Conservation (phyloP, 495 filamentous ascomycete species). For the Immersiella caudata region DNA sequence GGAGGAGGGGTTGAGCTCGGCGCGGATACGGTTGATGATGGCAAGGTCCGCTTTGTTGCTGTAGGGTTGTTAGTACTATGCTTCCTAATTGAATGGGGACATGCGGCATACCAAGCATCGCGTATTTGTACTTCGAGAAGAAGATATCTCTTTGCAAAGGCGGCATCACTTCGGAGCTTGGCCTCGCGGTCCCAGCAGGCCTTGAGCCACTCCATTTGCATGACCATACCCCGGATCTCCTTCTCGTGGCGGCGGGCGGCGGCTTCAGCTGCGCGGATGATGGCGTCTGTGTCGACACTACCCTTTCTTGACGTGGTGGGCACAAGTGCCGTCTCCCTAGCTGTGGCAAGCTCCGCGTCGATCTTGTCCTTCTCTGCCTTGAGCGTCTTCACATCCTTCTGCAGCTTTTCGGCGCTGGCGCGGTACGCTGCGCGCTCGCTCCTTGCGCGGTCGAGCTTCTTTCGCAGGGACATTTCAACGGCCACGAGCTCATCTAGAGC, state of each 20-base stretch:
- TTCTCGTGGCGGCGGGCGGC: constrained; percentile 67
- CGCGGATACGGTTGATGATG: constrained; percentile 73
- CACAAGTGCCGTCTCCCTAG: constrained; percentile 25
- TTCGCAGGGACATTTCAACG: constrained; percentile 38
- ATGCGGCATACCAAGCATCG: constrained; percentile 76
- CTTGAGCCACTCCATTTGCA: constrained; percentile 88
- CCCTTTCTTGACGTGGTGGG: constrained; percentile 19
- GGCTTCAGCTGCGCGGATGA: constrained; percentile 54
- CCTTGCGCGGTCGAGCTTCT: constrained; percentile 51
- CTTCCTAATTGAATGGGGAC: constrained; percentile 6
- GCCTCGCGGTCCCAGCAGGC: constrained; percentile 78
- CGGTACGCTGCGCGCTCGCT: constrained; percentile 49
- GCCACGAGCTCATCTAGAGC: constrained; percentile 39
- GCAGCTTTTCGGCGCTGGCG: constrained; percentile 47
- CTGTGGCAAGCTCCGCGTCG: constrained; percentile 26
- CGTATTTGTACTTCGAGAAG: constrained; percentile 79
- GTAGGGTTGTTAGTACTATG: constrained; percentile 20
- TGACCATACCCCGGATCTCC: constrained; percentile 79
- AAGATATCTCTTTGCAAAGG: constrained; percentile 77
- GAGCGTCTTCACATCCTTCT: constrained; percentile 44
- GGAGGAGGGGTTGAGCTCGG: constrained; percentile 43
- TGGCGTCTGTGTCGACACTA: constrained; percentile 39
- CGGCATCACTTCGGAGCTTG: constrained; percentile 72
- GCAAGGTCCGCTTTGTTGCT: constrained; percentile 92
- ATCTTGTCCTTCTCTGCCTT: constrained; percentile 44